phyloP scores from a whole-genome alignment of 2,329 filamentous ascomycete species.

The Hortaea sp. region DNA sequence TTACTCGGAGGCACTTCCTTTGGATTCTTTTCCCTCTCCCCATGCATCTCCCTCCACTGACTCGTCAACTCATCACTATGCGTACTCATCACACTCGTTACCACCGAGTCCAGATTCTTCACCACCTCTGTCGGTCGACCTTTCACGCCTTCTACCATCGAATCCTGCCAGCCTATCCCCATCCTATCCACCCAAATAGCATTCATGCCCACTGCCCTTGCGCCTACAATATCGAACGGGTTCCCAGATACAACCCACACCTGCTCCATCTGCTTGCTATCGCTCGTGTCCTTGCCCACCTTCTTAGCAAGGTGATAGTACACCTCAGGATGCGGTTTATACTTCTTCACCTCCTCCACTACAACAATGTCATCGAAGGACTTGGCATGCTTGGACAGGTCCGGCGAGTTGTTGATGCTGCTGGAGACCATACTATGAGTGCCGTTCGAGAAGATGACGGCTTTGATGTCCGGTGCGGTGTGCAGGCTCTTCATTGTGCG shows the following conservation, averaged over 20 bases:
- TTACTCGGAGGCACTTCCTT: neutral
- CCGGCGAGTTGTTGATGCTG: slow-evolving; percentile 48
- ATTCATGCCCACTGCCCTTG: slow-evolving; percentile 50
- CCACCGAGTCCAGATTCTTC: slow-evolving; percentile 48
- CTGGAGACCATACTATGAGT: slow-evolving; percentile 52
- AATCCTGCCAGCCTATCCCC: slow-evolving; percentile 56
- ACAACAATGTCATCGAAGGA: slow-evolving; percentile 49
- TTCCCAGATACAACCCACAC: slow-evolving; percentile 65
- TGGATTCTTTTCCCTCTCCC: slow-evolving; percentile 1
- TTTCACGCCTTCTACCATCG: slow-evolving; percentile 36
- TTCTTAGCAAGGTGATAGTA: slow-evolving; percentile 51
- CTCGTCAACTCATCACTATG: slow-evolving; percentile 1
- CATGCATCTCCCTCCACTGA: slow-evolving; percentile 9
- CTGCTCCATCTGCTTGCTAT: slow-evolving; percentile 34
- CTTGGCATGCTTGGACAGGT: slow-evolving; percentile 39
- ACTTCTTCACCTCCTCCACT: slow-evolving; percentile 50
- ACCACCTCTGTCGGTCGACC: slow-evolving; percentile 46
- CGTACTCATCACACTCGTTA: slow-evolving; percentile 19
- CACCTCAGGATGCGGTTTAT: slow-evolving; percentile 54
- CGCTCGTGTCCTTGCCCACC: slow-evolving; percentile 34
- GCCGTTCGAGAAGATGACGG: slow-evolving; percentile 63
- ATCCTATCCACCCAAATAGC: slow-evolving; percentile 58
- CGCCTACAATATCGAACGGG: slow-evolving; percentile 62
- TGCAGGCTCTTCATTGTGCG: slow-evolving; percentile 41
- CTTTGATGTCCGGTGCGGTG: slow-evolving; percentile 32